A percentile compares a stretch with the other conserved stretches of the same genome.
These are phyloP conservation scores for Exobasidium rhododendri DNA, from an alignment of 1,284 basidiomycete species.

Conservation along the genomic window DNA sequence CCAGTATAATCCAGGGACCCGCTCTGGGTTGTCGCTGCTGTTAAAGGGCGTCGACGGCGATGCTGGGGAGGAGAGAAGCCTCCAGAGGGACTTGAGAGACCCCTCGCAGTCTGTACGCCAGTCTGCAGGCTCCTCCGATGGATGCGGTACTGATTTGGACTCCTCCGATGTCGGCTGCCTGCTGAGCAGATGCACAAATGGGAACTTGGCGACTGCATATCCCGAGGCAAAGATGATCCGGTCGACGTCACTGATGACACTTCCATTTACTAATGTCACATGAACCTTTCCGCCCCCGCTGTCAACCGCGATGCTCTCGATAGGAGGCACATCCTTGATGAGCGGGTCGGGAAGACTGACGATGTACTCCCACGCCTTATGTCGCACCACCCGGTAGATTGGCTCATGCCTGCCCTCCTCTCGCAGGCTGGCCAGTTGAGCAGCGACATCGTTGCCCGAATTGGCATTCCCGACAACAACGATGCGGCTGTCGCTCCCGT, in stretches of 20 bases:
- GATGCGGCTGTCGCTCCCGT: slow-evolving; percentile 22
- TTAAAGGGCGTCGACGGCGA: background rate
- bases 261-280: background rate
- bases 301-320: slow-evolving; percentile 15
- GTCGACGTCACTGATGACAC: background rate
- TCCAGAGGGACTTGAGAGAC: background rate
- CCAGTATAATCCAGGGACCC: background rate
- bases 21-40: slow-evolving; percentile 1
- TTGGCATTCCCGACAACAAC: slow-evolving; percentile 47
- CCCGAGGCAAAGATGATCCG: slow-evolving; percentile 4
- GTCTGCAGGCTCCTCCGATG: background rate
- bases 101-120: background rate
- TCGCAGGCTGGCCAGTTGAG: slow-evolving; percentile 27
- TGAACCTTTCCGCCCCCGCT: background rate
- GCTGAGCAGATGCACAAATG: background rate
- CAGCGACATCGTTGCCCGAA: slow-evolving; percentile 38
- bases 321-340: slow-evolving; percentile 36
- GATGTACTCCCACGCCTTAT: slow-evolving; percentile 22
- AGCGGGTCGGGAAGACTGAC: slow-evolving; percentile 32
- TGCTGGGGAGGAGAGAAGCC: background rate
- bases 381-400: slow-evolving; percentile 27
- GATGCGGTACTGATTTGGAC: background rate
- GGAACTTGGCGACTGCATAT: background rate
- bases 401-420: slow-evolving; percentile 15
- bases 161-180: background rate